Evolutionary conservation across 2,329 filamentous ascomycete species (phyloP), one percentile per base, ranked within the genome.

Genomic region (Cladophialophora psammophila): DNA sequence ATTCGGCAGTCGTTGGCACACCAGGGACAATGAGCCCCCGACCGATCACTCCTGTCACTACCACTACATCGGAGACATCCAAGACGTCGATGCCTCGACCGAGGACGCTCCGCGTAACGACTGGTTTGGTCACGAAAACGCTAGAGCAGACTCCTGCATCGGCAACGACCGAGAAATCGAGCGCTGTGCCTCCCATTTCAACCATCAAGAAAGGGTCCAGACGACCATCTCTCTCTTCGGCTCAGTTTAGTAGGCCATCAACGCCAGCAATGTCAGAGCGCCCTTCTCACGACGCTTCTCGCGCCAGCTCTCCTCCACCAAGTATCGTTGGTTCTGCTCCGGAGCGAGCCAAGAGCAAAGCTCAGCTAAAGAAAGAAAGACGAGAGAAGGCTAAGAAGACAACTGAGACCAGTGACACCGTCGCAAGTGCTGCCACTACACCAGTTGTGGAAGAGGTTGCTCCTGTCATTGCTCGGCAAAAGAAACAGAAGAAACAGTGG

Each of bases 401-500:
- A 0, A 71, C 73, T 10, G 81, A 82, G 65, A 75, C 76, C 12
- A 77, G 82, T 74, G 82, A 82, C 59, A 73, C 76, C 65, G 65
- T 68, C 9, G 64, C 70, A n/a, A 68, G 64, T 15, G 75, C 75
- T 8, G 52, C 69, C 3, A 58, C 65, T 8, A 65, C 66, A 31
- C 66, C 72, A 20, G 64, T 74, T 3, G 74, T 77, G 8, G 85
- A 87, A 69, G 86, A 88, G 69, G 76, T 80, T 32, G 88, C 86
- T 53, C 87, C 88, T 0, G 89, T 90, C 52, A 77, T 89, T 65
- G 86, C 86, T 26, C 81, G 88, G 50, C 89, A 89, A 77, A 88
- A 88, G 73, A 90, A 84, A 71, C 80, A 81, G 31, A 84, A 83
- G 75, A 83, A 66, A 54, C 59, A 61, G 20, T 40, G 63, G 56